Conservation (phyloP, 768 basidiomycete genomes). For the Dioszegia crocea region DNA sequence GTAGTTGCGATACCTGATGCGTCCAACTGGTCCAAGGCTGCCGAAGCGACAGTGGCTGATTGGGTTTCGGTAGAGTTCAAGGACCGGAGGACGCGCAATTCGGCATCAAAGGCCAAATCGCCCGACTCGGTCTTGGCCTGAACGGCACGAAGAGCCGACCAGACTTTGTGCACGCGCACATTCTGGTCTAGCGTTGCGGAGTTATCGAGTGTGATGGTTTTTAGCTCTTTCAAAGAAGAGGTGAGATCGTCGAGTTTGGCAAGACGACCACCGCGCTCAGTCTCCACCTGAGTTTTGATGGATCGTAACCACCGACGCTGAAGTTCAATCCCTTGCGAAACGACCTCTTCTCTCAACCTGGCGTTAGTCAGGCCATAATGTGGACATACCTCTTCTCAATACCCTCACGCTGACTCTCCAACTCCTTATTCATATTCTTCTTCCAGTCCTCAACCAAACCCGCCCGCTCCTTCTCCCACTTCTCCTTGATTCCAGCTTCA, state of each 20-base stretch:
- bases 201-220: constrained; percentile 86
- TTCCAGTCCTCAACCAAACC: constrained; percentile 73
- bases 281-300: constrained; percentile 90
- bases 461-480: constrained; percentile 71
- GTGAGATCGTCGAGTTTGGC: constrained; percentile 92
- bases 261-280: constrained; percentile 90
- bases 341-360: constrained; percentile 88
- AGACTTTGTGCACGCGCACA: constrained; percentile 81
- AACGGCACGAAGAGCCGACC: constrained; percentile 84
- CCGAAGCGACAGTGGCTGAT: neutral
- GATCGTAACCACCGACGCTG: constrained; percentile 95
- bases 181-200: constrained; percentile 87
- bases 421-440: constrained; percentile 76
- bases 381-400: constrained; percentile 79
- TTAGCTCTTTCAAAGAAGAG: constrained; percentile 80
- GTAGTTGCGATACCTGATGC: constrained; percentile 37
- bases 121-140: constrained; percentile 62
- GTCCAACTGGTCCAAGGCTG: constrained; percentile 58
- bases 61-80: constrained; percentile 48
- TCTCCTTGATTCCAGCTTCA: constrained; percentile 76
- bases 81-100: constrained; percentile 71
- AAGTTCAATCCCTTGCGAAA: constrained; percentile 94
- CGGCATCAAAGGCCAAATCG: constrained; percentile 76
- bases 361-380: constrained; percentile 24
- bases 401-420: constrained; percentile 80